phyloP scores from a whole-genome alignment of 2,329 filamentous ascomycete species.

The Pseudogymnoascus sp. region DNA sequence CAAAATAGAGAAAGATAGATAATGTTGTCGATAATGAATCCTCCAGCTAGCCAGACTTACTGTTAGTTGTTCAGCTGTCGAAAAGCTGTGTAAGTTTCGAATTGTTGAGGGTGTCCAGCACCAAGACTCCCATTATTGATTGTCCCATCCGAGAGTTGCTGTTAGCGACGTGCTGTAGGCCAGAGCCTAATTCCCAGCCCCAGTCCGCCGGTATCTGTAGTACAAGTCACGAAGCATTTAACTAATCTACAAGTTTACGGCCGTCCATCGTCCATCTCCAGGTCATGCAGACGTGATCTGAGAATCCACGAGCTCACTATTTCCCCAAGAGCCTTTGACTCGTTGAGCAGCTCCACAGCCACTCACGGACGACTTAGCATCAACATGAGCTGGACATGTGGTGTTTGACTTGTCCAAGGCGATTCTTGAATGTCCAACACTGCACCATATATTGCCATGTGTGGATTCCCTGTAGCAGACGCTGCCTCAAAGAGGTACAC shows the following conservation, averaged over 20 bases:
- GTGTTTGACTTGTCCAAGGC: neutral
- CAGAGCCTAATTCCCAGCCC: neutral
- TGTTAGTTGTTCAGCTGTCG: neutral
- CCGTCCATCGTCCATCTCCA: neutral
- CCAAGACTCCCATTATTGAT: neutral
- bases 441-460: neutral
- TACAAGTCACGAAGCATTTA: constrained; percentile 8
- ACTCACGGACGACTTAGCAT: neutral
- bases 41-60: constrained; percentile 2
- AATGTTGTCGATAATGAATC: neutral
- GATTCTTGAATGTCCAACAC: neutral
- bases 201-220: neutral
- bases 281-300: neutral
- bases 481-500: neutral
- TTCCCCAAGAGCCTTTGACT: neutral
- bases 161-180: neutral
- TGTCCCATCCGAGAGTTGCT: neutral
- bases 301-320: neutral
- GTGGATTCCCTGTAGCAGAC: neutral
- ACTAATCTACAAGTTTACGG: constrained; percentile 5
- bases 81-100: neutral
- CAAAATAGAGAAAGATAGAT: neutral
- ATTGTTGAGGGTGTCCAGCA: neutral
- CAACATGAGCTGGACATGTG: neutral
- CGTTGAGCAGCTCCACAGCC: neutral